Evolutionary conservation across 208 protist species (phyloP).

Genomic region (Leishmania tarentolae): DNA sequence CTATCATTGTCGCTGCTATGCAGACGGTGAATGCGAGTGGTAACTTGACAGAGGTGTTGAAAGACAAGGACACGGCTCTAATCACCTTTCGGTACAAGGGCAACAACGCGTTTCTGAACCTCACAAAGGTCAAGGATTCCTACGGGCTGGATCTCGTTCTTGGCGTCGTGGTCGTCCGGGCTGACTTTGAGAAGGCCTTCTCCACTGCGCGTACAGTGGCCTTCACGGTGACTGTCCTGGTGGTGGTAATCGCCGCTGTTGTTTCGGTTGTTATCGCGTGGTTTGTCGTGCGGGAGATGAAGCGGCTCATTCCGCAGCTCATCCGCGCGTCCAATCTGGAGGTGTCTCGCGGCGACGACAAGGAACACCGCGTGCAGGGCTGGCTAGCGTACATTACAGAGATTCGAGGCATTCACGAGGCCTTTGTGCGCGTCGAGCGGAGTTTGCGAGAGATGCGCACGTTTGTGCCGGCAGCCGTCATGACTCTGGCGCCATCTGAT

Average conservation of each 20-base stretch:
- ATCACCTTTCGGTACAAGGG: slow-evolving; percentile 44
- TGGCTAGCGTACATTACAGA: slow-evolving; percentile 45
- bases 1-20: slow-evolving; percentile 42
- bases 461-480: slow-evolving; percentile 48
- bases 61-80: slow-evolving; percentile 29
- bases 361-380: slow-evolving; percentile 25
- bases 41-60: slow-evolving; percentile 21
- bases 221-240: slow-evolving; percentile 43
- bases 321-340: slow-evolving; percentile 58
- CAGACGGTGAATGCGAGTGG: slow-evolving; percentile 25
- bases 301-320: slow-evolving; percentile 53
- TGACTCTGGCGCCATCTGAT: slow-evolving; percentile 36
- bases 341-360: slow-evolving; percentile 34
- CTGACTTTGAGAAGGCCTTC: slow-evolving; percentile 65
- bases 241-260: slow-evolving; percentile 49
- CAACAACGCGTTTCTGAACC: slow-evolving; percentile 39
- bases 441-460: slow-evolving; percentile 57
- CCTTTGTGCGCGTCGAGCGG: slow-evolving; percentile 41
- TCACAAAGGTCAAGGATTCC: slow-evolving; percentile 56
- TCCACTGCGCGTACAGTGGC: slow-evolving; percentile 39
- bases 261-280: slow-evolving; percentile 51
- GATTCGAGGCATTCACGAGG: slow-evolving; percentile 43
- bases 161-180: slow-evolving; percentile 45
- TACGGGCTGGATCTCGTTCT: slow-evolving; percentile 65
- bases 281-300: slow-evolving; percentile 48